Conservation (phyloP, 2,329 filamentous ascomycete genomes). For the Fusarium abutilonis region DNA sequence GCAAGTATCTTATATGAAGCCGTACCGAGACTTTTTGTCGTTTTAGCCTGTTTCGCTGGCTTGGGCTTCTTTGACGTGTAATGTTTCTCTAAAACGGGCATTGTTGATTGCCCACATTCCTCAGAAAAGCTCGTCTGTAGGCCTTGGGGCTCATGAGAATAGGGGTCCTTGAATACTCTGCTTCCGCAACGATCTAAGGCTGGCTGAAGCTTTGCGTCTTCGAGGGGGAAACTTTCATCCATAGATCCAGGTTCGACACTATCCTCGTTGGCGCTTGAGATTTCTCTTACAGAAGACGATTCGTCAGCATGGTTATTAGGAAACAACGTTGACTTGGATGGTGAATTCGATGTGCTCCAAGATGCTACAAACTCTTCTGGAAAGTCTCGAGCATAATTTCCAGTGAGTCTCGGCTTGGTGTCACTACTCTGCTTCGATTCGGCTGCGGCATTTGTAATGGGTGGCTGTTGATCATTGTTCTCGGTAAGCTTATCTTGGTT, state of each 20-base stretch:
- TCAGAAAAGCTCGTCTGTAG: slow-evolving; percentile 59
- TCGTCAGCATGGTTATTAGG: slow-evolving; percentile 31
- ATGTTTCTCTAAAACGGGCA: slow-evolving; percentile 52
- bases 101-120: slow-evolving; percentile 52
- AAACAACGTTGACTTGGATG: slow-evolving; percentile 41
- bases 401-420: slow-evolving; percentile 50
- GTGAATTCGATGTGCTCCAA: slow-evolving; percentile 51
- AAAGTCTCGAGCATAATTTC: slow-evolving; percentile 62
- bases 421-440: slow-evolving; percentile 8
- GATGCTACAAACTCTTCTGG: slow-evolving; percentile 60
- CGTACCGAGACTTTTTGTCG: slow-evolving; percentile 7
- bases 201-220: slow-evolving; percentile 43
- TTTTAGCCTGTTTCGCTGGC: not conserved
- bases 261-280: slow-evolving; percentile 33
- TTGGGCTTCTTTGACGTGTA: slow-evolving; percentile 15
- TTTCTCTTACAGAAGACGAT: not conserved
- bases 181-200: slow-evolving; percentile 44
- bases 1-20: slow-evolving; percentile 70
- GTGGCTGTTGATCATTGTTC: slow-evolving; percentile 25
- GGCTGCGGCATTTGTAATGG: slow-evolving; percentile 6
- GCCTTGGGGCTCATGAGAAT: slow-evolving; percentile 59
- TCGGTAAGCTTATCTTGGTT: slow-evolving; percentile 21
- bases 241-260: slow-evolving; percentile 52
- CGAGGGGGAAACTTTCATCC: slow-evolving; percentile 54
- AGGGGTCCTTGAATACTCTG: slow-evolving; percentile 48